A percentile compares a stretch with the other conserved stretches of the same genome.
phyloP scores from a whole-genome alignment of 176 grass and related monocot species.

The Tillandsia leiboldiana region DNA sequence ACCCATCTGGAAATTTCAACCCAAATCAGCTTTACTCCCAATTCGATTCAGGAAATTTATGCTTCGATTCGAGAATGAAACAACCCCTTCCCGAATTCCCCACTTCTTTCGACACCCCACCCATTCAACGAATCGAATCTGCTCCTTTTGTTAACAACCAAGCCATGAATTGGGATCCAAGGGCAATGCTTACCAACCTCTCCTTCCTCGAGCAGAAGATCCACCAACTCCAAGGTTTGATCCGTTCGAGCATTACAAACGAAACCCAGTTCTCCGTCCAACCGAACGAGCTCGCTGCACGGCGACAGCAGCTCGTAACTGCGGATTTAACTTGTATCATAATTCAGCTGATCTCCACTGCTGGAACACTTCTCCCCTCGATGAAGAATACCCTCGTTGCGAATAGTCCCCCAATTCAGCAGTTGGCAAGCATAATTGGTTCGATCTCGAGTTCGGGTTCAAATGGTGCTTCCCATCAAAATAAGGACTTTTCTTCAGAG shows the following conservation, averaged over 20 bases:
- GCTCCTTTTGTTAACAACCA: constrained; percentile 25
- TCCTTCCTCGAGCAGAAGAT: constrained; percentile 65
- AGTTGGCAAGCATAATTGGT: constrained; percentile 13
- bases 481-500: background rate
- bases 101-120: background rate
- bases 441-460: constrained; percentile 25
- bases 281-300: constrained; percentile 9
- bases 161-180: constrained; percentile 49
- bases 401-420: constrained; percentile 19
- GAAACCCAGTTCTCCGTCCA: constrained; percentile 1
- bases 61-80: constrained; percentile 18
- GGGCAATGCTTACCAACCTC: constrained; percentile 50
- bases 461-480: constrained; percentile 18
- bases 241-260: constrained; percentile 27
- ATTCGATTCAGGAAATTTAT: constrained; percentile 16
- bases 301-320: constrained; percentile 46
- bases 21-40: constrained; percentile 22
- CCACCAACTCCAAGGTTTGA: constrained; percentile 47
- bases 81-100: constrained; percentile 5
- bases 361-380: constrained; percentile 46
- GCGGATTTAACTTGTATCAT: constrained; percentile 51
- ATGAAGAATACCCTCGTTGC: constrained; percentile 31
- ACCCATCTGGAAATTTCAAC: constrained; percentile 24
- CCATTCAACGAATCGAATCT: constrained; percentile 1
- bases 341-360: constrained; percentile 63